These are phyloP conservation scores for Stachybotrys chartarum DNA, from an alignment of 2,329 filamentous ascomycete species.

Conservation along the genomic window DNA sequence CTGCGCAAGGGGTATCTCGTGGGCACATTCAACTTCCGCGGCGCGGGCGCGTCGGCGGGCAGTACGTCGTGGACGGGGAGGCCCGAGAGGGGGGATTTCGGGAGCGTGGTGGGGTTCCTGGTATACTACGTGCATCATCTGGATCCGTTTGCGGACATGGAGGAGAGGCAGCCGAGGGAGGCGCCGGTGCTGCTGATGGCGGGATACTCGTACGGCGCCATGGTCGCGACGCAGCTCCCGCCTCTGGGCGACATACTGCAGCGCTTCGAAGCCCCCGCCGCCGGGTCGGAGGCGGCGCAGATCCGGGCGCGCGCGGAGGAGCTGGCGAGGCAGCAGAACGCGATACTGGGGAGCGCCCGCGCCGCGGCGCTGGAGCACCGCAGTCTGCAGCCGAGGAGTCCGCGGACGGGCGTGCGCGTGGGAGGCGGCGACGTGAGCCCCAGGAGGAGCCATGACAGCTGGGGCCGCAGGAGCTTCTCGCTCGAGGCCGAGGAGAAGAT, in stretches of 20 bases:
- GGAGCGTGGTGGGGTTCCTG: slow-evolving; percentile 74
- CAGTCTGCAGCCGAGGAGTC: slow-evolving; percentile 14
- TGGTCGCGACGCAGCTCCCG: slow-evolving; percentile 70
- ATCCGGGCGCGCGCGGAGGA: slow-evolving; percentile 64
- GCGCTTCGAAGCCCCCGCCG: slow-evolving; percentile 45
- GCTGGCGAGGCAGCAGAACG: slow-evolving; percentile 57
- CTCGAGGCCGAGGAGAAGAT: slow-evolving; percentile 40
- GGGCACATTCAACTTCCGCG: slow-evolving; percentile 88
- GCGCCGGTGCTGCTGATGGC: slow-evolving; percentile 48
- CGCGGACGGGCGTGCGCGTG: slow-evolving; percentile 34
- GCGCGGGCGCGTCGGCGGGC: slow-evolving; percentile 66
- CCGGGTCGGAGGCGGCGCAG: slow-evolving; percentile 56
- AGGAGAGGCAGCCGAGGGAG: not conserved
- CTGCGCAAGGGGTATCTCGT: slow-evolving; percentile 68
- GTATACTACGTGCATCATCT: slow-evolving; percentile 63
- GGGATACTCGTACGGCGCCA: slow-evolving; percentile 87
- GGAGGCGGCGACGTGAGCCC: slow-evolving; percentile 34
- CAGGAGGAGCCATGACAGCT: slow-evolving; percentile 30
- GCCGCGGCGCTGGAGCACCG: slow-evolving; percentile 18
- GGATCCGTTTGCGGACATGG: slow-evolving; percentile 25
- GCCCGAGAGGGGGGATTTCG: slow-evolving; percentile 76
- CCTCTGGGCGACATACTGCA: slow-evolving; percentile 51
- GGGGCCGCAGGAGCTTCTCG: slow-evolving; percentile 26
- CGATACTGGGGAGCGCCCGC: slow-evolving; percentile 30
- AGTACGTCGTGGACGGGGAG: slow-evolving; percentile 82